Percentiles rank a stretch among this genome's conserved stretches.
Evolutionary conservation across 257 asterid species (phyloP).

Genomic region (Craterostigma plantagineum): DNA sequence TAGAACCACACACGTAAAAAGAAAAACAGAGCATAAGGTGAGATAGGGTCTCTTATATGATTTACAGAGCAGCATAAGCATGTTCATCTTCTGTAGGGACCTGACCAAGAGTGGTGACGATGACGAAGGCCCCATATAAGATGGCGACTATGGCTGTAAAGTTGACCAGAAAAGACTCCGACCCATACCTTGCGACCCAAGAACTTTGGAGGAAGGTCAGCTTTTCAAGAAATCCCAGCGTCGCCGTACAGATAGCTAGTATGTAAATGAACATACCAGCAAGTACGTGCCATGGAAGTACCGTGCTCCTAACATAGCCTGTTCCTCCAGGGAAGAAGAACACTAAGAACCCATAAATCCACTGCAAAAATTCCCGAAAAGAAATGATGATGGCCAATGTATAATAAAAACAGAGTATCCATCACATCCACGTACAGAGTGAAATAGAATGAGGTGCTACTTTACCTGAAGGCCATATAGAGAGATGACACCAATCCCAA

Average conservation of each 20-base stretch:
- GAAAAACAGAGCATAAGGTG: no score
- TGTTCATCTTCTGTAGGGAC: constrained; percentile 42
- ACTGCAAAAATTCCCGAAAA: constrained; percentile 28
- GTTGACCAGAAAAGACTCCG: constrained; percentile 84
- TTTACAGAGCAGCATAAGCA: constrained; percentile 11
- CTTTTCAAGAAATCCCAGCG: constrained; percentile 76
- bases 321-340: constrained; percentile 96
- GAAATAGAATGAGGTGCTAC: neutral
- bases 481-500: constrained; percentile 58
- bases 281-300: constrained; percentile 90
- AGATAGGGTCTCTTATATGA: no score
- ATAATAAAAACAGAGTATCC: constrained; percentile 1
- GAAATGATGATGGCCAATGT: neutral
- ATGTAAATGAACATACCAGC: constrained; percentile 46
- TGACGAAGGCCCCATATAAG: constrained; percentile 58
- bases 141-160: constrained; percentile 73
- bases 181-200: constrained; percentile 57
- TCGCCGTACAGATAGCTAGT: constrained; percentile 52
- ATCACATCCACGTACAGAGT: no score
- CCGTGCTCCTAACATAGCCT: constrained; percentile 32
- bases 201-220: constrained; percentile 66
- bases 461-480: constrained; percentile 96
- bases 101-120: constrained; percentile 45
- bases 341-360: constrained; percentile 70
- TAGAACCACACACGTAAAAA: no score